Base-by-base conservation (phyloP, 1,284 basidiomycete species). In the Moesziomyces aphidis region DNA sequence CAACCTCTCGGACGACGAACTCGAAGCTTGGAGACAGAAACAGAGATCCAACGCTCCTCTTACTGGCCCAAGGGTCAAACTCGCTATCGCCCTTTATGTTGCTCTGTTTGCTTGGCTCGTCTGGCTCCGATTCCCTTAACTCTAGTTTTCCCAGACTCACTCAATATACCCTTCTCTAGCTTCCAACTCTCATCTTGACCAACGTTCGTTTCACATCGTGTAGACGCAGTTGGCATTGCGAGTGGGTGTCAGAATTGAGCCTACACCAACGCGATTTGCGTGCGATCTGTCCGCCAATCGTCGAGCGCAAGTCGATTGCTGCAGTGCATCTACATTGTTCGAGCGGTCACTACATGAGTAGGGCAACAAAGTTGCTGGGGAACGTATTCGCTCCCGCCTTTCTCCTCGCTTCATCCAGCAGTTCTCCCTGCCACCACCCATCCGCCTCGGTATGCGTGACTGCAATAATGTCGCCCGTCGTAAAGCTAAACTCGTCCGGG, bases 381-480 rank as follows among this genome's bases (percentile, higher is more conserved):
- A 97, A 95, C 72, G 94, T 91, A 78, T 92, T 91, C 56, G 91
- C 87, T 15, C 94, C 94, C 5, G 89, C 88, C 77, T 91, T 88
- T 68, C 93, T 88, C 72, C 94, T 88, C 36, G 89, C 89, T 82
- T 96, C 95, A 80, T 97, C 94, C 47, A 96, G 86, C 62, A 96
- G 85, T 76, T 87, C 83, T 19, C 93, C 92, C 57, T 90, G 92
- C 94, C 94, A 96, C 94, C 94, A 96, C 1, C 93, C 94, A 79
- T 97, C 94, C 72, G 95, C 92, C 13, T 94, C 93, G 17, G 93
- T 95, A 47, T 90, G 89, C 2, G 93, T 95, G 5, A 96, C 93
- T 10, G 94, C 94, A 78, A 97, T 95, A 70, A 96, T 92, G 85
- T 96, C 94, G 6, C 92, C 93, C 23, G 90, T 88, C 80, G 94